A percentile compares a stretch with the other conserved stretches of the same genome.
Conservation (phyloP, 257 asterid species). For the Gentiana macrophylla region DNA sequence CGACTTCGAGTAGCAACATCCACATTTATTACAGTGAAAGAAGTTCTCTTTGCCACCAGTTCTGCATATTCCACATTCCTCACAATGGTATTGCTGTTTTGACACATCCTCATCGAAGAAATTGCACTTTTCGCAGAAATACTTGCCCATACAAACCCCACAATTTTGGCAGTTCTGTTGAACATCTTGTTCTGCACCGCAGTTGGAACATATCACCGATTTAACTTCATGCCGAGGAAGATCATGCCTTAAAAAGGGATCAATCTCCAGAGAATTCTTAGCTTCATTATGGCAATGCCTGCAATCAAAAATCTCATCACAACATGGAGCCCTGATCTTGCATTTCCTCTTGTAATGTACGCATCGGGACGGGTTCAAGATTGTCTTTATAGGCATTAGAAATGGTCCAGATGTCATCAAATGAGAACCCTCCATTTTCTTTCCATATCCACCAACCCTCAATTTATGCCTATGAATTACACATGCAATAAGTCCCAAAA, state of each 20-base stretch:
- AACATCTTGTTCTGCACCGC: conserved; percentile 47
- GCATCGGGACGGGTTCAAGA: no score
- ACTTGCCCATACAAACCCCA: conserved; percentile 48
- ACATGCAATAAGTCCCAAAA: no score
- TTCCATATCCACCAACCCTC: no score
- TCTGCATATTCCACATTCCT: conserved; percentile 54
- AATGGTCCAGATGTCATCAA: no score
- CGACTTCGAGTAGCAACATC: conserved; percentile 49
- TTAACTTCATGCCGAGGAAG: conserved; percentile 47
- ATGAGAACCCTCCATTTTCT: no score
- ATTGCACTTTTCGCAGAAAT: conserved; percentile 49
- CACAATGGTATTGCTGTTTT: conserved; percentile 28
- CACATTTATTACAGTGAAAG: conserved; percentile 58
- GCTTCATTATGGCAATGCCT: conserved; percentile 73
- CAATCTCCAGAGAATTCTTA: conserved; percentile 47
- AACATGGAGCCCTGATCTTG: conserved; percentile 52
- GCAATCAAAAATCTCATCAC: conserved; percentile 53
- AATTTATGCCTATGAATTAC: no score
- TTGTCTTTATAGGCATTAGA: no score
- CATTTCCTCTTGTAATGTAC: conserved; percentile 55
- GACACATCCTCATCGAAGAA: conserved; percentile 55
- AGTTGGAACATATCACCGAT: conserved; percentile 38
- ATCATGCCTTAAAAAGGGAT: conserved; percentile 45
- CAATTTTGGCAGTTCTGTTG: conserved; percentile 37
- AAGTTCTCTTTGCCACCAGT: conserved; percentile 63